A percentile compares a stretch with the other conserved stretches of the same genome.
phyloP scores from a whole-genome alignment of 2,329 filamentous ascomycete species.

The Alternaria ethzedia region DNA sequence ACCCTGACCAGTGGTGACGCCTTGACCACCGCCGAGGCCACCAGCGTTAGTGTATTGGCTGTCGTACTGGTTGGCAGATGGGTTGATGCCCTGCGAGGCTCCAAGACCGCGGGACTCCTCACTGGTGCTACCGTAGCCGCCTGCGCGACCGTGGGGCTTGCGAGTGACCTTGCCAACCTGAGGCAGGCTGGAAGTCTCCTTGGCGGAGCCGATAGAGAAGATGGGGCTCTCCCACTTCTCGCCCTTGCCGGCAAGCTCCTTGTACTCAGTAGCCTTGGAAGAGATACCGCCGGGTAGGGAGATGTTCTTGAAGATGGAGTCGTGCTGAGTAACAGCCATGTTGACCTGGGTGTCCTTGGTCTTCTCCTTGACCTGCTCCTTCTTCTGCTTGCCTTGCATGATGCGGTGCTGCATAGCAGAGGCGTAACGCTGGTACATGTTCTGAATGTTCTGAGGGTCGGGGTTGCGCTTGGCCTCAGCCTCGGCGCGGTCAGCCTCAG shows the following conservation, averaged over 20 bases:
- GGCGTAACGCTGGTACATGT: conserved; percentile 86
- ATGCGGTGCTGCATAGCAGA: conserved; percentile 75
- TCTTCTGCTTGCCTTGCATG: conserved; percentile 79
- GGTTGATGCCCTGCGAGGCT: conserved; percentile 20
- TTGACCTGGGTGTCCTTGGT: conserved; percentile 76
- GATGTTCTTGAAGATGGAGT: conserved; percentile 91
- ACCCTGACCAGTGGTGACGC: conserved; percentile 15
- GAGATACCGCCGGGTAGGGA: conserved; percentile 86
- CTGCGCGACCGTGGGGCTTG: conserved; percentile 62
- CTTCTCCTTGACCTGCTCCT: conserved; percentile 58
- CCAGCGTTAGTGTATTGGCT: conserved; percentile 21
- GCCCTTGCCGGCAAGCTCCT: conserved; percentile 83
- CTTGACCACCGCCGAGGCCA: conserved; percentile 14
- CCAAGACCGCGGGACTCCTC: conserved; percentile 26
- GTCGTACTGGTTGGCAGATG: conserved; percentile 19
- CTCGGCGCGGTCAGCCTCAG: conserved; percentile 77
- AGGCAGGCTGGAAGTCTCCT: conserved; percentile 75
- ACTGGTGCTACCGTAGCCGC: conserved; percentile 35
- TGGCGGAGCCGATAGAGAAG: conserved; percentile 83
- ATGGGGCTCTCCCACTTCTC: conserved; percentile 94
- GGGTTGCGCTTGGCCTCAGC: conserved; percentile 66
- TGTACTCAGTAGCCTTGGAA: conserved; percentile 93
- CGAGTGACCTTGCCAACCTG: conserved; percentile 59
- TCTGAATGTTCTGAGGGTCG: conserved; percentile 75
- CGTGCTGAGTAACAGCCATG: conserved; percentile 82